Base-by-base conservation (phyloP, 305 asterid species). In the Ilex paraguariensis region DNA sequence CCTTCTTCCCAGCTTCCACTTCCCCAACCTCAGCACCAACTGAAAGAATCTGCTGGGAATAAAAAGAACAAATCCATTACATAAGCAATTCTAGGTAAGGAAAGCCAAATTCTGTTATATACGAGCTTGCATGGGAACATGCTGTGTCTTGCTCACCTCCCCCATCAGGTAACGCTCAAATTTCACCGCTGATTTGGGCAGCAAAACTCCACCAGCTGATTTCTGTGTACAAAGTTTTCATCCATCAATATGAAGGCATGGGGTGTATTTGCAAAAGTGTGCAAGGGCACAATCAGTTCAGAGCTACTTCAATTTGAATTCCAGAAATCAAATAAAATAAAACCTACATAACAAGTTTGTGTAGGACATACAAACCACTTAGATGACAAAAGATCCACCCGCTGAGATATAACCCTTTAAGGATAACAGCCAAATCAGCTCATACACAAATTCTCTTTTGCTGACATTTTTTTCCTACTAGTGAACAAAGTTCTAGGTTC, bases 151-250 rank as follows among this genome's bases (percentile, higher is more conserved):
- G 57, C 95, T 60, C 63, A 91, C 98, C 93, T 91, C 96, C 54
- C 98, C 96, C 79, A 84, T 57, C n/a, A 91, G 92, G 71, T 91
- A 84, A n/a, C 90, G 81, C 74, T 91, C 98, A 33, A 88, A 88
- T 61, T 84, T 84, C 46, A 88, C 98, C 11, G 95, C 95, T 8
- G 96, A 91, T 73, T 91, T 88, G 3, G 96, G 95, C 36, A 91
- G 84, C 78, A 91, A 76, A 58, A 91, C 87, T 68, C 98, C 96
- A 53, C 98, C 98, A 52, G 96, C 86, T 58, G 98, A 88, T 82
- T 86, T 88, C 98, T 91, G 85, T 71, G 76, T 4, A 31, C 61
- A 21, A 75, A 40, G 13, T 54, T 17, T 28, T 64, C 3, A 17
- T 69, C 12, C 4, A 54, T 64, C 44, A 73, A 54, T 60, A 36